Conservation (phyloP, 1,284 basidiomycete species). For the Agroathelia rolfsii region DNA sequence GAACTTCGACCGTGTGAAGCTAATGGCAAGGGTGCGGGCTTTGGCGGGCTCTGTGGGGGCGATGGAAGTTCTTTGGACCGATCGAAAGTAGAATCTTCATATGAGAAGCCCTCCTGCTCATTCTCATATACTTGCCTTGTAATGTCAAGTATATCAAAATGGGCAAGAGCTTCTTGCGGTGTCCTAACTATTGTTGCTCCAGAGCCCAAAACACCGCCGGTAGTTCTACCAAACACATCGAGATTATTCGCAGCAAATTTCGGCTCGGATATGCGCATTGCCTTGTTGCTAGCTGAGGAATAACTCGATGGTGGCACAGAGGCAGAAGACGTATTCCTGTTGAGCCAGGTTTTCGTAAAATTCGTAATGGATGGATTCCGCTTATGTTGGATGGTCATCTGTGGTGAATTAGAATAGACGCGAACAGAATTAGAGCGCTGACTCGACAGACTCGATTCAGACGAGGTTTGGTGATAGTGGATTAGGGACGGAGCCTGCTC, state of each 20-base stretch:
- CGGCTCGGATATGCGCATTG: constrained; percentile 52
- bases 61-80: constrained; percentile 18
- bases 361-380: constrained; percentile 22
- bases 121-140: constrained; percentile 2
- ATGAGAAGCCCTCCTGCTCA: constrained; percentile 17
- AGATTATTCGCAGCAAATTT: constrained; percentile 41
- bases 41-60: constrained; percentile 37
- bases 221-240: constrained; percentile 29
- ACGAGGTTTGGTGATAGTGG: too few species aligned
- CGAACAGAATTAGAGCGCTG: constrained; percentile 35
- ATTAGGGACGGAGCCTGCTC: too few species aligned
- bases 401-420: constrained; percentile 18
- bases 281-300: constrained; percentile 22
- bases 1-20: too few species aligned
- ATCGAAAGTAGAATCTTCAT: constrained; percentile 11
- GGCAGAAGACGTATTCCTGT: constrained; percentile 17
- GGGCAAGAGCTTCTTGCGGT: constrained; percentile 57
- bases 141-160: constrained; percentile 5
- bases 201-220: constrained; percentile 44
- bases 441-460: too few species aligned
- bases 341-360: constrained; percentile 21
- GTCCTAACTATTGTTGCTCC: constrained; percentile 67
- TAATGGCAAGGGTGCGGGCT: too few species aligned
- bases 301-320: constrained; percentile 12
- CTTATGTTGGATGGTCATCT: constrained; percentile 17